Evolutionary conservation across 2,329 filamentous ascomycete species (phyloP).

Genomic region (Ophiostoma quercus): DNA sequence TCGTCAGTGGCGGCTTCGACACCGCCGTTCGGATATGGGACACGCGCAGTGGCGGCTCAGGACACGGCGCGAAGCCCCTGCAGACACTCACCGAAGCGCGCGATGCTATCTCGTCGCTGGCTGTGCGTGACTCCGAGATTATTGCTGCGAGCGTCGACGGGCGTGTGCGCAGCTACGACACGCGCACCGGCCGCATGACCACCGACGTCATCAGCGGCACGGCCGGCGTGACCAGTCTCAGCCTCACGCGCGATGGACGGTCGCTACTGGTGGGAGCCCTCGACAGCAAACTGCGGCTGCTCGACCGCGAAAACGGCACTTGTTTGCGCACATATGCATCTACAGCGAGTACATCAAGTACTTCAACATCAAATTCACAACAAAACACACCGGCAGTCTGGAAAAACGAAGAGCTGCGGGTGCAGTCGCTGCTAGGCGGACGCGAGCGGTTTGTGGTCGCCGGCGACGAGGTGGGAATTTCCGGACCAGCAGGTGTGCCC

Average conservation of each 20-base stretch:
- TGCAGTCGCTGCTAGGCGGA: conserved; percentile 69
- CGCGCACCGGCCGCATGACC: conserved; percentile 65
- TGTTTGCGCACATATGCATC: conserved; percentile 65
- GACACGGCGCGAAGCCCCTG: conserved; percentile 50
- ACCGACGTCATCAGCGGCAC: conserved; percentile 60
- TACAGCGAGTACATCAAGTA: conserved; percentile 30
- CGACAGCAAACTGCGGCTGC: conserved; percentile 70
- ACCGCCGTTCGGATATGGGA: conserved; percentile 75
- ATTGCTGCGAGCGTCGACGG: conserved; percentile 79
- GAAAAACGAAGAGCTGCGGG: conserved; percentile 65
- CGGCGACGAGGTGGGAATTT: conserved; percentile 64
- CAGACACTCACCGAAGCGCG: conserved; percentile 68
- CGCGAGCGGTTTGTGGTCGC: conserved; percentile 73
- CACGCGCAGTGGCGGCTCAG: conserved; percentile 40
- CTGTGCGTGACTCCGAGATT: conserved; percentile 52
- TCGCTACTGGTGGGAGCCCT: conserved; percentile 69
- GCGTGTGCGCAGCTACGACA: conserved; percentile 72
- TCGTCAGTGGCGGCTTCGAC: conserved; percentile 71
- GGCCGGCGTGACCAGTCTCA: conserved; percentile 68
- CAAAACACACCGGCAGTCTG: conserved; percentile 30
- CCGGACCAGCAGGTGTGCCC: conserved; percentile 29
- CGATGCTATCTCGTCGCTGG: conserved; percentile 58
- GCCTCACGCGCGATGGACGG: conserved; percentile 65
- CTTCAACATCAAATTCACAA: conserved; percentile 34
- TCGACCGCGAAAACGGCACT: conserved; percentile 71